These are phyloP conservation scores for Straminergon stramineum DNA, from an alignment of 225 moss, liverwort and hornwort species.

Conservation along the genomic window DNA sequence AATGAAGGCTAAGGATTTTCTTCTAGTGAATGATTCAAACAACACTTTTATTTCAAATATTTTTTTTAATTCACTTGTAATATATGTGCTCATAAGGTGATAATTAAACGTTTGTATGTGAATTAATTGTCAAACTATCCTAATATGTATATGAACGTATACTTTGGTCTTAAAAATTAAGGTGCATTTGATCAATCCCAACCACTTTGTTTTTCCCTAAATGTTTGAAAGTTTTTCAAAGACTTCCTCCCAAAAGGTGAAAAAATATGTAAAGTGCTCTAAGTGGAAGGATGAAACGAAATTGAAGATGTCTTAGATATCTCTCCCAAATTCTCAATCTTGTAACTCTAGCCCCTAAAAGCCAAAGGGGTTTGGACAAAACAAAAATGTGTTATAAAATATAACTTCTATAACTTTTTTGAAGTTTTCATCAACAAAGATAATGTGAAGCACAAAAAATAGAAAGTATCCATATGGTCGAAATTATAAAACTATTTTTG, in stretches of 20 bases:
- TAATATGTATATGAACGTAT: not conserved
- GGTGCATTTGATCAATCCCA: not conserved
- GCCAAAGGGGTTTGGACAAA: too few relatives aligned
- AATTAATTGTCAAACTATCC: not conserved
- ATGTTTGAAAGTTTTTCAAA: not conserved
- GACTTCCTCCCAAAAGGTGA: not conserved
- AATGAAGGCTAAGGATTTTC: not conserved
- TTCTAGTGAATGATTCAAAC: not conserved
- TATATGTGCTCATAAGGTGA: not conserved
- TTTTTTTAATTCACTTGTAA: too few relatives aligned
- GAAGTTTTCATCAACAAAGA: too few relatives aligned
- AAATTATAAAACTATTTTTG: too few relatives aligned
- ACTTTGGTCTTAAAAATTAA: not conserved
- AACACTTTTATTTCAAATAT: not conserved
- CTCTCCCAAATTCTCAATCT: not conserved
- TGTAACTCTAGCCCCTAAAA: not conserved
- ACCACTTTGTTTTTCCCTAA: not conserved
- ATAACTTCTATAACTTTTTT: too few relatives aligned
- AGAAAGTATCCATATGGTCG: too few relatives aligned
- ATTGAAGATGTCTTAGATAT: not conserved
- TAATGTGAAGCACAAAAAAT: too few relatives aligned
- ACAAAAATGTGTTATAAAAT: too few relatives aligned
- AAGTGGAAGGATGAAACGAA: not conserved
- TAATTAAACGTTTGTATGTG: not conserved
- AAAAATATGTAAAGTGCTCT: not conserved